A percentile compares a stretch with the other conserved stretches of the same genome.
Conservation (phyloP, 2,329 filamentous ascomycete genomes). For the Aquanectria penicillioides region DNA sequence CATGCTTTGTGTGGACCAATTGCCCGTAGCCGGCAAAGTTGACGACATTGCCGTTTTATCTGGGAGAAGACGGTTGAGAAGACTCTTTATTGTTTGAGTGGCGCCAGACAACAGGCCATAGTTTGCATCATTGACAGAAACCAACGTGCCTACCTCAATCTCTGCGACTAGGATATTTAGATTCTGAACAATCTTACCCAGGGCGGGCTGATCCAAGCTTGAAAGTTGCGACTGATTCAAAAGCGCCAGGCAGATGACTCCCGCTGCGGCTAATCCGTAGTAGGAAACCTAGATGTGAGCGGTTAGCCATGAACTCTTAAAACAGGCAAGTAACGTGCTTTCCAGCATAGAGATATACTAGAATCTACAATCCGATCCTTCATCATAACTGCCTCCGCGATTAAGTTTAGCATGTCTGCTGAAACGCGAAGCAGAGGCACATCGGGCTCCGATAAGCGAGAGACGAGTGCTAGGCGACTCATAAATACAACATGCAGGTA, state of each 20-base stretch:
- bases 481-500: slow-evolving; percentile 26
- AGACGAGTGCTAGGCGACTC: background rate
- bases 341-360: slow-evolving; percentile 23
- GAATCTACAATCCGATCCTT: slow-evolving; percentile 19
- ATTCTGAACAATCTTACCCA: slow-evolving; percentile 29
- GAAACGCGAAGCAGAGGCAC: slow-evolving; percentile 6
- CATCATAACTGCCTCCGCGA: slow-evolving; percentile 21
- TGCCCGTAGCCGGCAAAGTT: no score
- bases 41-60: background rate
- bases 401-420: slow-evolving; percentile 19
- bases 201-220: no score
- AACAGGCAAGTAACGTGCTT: background rate
- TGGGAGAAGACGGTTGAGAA: slow-evolving; percentile 50
- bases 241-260: slow-evolving; percentile 26
- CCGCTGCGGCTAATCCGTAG: slow-evolving; percentile 32
- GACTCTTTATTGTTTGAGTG: slow-evolving; percentile 25
- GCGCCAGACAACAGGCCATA: slow-evolving; percentile 33
- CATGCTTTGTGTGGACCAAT: background rate
- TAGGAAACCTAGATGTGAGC: slow-evolving; percentile 26
- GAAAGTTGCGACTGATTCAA: slow-evolving; percentile 4
- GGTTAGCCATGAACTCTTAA: background rate
- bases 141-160: slow-evolving; percentile 27
- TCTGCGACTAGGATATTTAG: slow-evolving; percentile 31
- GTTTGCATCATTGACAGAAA: slow-evolving; percentile 31
- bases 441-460: slow-evolving; percentile 13